Conservation (phyloP, 805 yeast species). For the Diddensiella santjacobensis region DNA sequence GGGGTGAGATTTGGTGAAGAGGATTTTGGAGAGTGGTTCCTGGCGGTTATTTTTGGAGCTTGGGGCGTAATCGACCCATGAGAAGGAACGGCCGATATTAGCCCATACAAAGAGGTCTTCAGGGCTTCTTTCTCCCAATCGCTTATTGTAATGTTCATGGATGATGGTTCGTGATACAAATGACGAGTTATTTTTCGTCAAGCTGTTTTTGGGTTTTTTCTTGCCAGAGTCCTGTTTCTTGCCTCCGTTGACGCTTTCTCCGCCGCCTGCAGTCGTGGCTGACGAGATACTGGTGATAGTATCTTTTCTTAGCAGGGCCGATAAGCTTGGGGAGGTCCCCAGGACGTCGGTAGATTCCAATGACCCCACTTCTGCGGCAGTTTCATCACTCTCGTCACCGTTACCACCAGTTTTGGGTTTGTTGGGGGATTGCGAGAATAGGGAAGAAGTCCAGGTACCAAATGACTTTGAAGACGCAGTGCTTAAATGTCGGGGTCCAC, state of each 20-base stretch:
- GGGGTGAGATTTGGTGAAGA: constrained; percentile 39
- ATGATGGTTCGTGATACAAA: constrained; percentile 36
- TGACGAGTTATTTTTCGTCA: constrained; percentile 38
- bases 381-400: neutral
- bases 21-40: constrained; percentile 38
- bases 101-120: constrained; percentile 32
- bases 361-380: constrained; percentile 4
- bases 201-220: constrained; percentile 34
- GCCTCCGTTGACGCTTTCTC: neutral
- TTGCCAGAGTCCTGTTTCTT: constrained; percentile 10
- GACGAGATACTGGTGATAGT: constrained; percentile 1
- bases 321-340: constrained; percentile 3
- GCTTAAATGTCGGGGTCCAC: constrained; percentile 3
- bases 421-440: constrained; percentile 9
- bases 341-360: constrained; percentile 3
- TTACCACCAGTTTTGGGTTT: constrained; percentile 1
- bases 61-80: constrained; percentile 32
- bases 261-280: neutral
- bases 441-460: constrained; percentile 20
- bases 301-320: constrained; percentile 2
- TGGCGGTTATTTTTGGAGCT: constrained; percentile 21
- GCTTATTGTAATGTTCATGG: constrained; percentile 32
- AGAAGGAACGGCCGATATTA: constrained; percentile 35
- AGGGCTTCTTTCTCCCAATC: constrained; percentile 30
- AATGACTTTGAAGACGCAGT: constrained; percentile 13